phyloP scores from a whole-genome alignment of 2,329 filamentous ascomycete species.

The Chlorencoelia australis region DNA sequence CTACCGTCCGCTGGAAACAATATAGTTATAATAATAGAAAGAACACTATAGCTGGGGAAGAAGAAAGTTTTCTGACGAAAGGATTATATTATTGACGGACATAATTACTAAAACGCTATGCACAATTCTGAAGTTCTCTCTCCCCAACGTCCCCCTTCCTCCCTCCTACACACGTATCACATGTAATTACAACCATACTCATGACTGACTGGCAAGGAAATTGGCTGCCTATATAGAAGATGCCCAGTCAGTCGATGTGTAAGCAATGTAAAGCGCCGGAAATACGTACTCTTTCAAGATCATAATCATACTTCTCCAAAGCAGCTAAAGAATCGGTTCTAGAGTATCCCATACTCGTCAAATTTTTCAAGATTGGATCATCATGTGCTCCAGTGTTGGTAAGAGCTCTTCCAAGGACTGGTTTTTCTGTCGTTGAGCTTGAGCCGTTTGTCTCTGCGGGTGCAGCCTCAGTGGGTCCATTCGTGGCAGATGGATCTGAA shows the following conservation, averaged over 20 bases:
- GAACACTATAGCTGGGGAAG: too few relatives aligned
- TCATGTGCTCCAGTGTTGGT: slow-evolving; percentile 72
- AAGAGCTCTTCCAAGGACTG: slow-evolving; percentile 54
- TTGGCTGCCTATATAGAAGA: slow-evolving; percentile 25
- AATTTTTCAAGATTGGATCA: slow-evolving; percentile 79
- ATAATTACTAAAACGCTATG: neutral
- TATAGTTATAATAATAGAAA: too few relatives aligned
- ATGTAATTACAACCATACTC: too few relatives aligned
- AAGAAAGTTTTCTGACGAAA: too few relatives aligned
- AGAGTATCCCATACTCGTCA: slow-evolving; percentile 83
- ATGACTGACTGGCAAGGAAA: slow-evolving; percentile 27
- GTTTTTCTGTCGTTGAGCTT: slow-evolving; percentile 21
- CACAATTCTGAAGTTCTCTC: neutral
- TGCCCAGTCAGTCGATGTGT: slow-evolving; percentile 5
- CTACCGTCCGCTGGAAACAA: too few relatives aligned
- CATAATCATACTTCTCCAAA: slow-evolving; percentile 91
- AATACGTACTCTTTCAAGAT: slow-evolving; percentile 74
- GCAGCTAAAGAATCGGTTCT: slow-evolving; percentile 65
- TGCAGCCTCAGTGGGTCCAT: slow-evolving; percentile 16
- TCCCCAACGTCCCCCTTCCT: neutral
- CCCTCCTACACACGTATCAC: neutral
- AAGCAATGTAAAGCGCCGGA: neutral
- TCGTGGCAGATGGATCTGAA: slow-evolving; percentile 7
- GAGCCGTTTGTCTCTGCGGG: slow-evolving; percentile 15
- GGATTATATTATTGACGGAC: too few relatives aligned